phyloP scores from a whole-genome alignment of 176 grass and related monocot species.

The Aegilops sharonensis region DNA sequence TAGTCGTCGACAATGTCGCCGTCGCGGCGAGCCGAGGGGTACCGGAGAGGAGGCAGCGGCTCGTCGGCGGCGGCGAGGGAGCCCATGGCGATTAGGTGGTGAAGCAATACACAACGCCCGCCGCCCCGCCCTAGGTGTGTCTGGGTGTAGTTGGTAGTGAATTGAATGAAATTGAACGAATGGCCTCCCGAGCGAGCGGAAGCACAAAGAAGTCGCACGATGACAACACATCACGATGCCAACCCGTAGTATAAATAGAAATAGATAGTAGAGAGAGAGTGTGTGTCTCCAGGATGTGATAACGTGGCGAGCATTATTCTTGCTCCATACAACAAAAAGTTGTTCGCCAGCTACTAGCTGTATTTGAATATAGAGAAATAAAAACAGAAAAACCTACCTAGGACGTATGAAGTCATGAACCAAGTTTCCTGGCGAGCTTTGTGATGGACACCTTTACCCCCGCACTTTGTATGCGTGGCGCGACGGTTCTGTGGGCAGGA shows the following conservation, averaged over 20 bases:
- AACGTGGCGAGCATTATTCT: background rate
- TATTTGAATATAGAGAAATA: background rate
- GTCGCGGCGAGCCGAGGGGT: slow-evolving; percentile 65
- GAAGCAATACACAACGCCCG: background rate
- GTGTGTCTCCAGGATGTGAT: slow-evolving; percentile 18
- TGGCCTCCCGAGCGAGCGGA: background rate
- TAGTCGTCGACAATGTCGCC: slow-evolving; percentile 67
- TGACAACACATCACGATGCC: background rate
- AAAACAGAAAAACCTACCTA: background rate
- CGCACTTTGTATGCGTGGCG: background rate
- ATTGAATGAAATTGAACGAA: background rate
- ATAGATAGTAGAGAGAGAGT: background rate
- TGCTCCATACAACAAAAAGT: background rate
- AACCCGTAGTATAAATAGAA: background rate
- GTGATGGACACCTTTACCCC: background rate
- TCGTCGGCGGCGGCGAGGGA: slow-evolving; percentile 43
- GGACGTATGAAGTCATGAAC: background rate
- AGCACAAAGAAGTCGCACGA: background rate
- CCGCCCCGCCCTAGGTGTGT: too few species aligned
- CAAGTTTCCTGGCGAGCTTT: too few species aligned
- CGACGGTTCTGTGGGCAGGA: background rate
- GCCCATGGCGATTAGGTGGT: slow-evolving; percentile 34
- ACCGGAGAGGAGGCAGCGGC: slow-evolving; percentile 44
- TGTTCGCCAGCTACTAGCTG: background rate
- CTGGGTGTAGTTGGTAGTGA: background rate